Base-by-base conservation (phyloP, 2,329 filamentous ascomycete species). In the Cytospora schulzeri region DNA sequence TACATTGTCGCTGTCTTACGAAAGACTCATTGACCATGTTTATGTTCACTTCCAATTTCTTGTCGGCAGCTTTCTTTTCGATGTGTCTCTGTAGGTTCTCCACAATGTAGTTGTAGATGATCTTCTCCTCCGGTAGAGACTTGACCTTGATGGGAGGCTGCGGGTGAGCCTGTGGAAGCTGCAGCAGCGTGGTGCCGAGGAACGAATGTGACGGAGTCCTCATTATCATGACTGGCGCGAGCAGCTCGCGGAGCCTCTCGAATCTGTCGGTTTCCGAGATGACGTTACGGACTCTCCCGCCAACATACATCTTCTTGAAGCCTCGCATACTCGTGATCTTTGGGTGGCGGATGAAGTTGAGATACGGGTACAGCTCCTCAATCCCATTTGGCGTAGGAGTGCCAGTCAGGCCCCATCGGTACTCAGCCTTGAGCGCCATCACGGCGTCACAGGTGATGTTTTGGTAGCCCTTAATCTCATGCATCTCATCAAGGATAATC, bases 381-480 rank as follows among this genome's bases (percentile, higher is more conserved):
- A 56, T 24, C 5, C 48, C 48, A 19, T 62, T 62, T 9, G 17
- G 51, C 4, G 31, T 55, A 1, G 59, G 59, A 31, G 59, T 62
- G 19, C 59, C 59, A 3, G 51, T 45, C 14, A 56, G 9, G 15
- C 45, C 50, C 59, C 59, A 61, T 17, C 22, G 33, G 33, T 55
- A 41, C 26, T 35, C 52, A 5, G 59, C 29, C 5, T 60, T 51
- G 12, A 51, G 26, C 28, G 28, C 45, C 45, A 28, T 28, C 5
- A 29, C 35, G 2, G 31, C 29, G 12, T 28, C n/a, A 33, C 17
- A 60, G 28, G 29, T 73, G 11, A 68, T 61, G 0, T 73, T 71
- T 0, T 63, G 63, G 7, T 78, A 73, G 33, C 85, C 87, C 66
- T 86, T 87, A 66, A 88, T 85, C 0, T 69, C 69, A 57, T 87